A percentile compares a stretch with the other conserved stretches of the same genome.
These are phyloP conservation scores for Amanita exitialis DNA, from an alignment of 768 basidiomycete genomes.

Conservation along the genomic window DNA sequence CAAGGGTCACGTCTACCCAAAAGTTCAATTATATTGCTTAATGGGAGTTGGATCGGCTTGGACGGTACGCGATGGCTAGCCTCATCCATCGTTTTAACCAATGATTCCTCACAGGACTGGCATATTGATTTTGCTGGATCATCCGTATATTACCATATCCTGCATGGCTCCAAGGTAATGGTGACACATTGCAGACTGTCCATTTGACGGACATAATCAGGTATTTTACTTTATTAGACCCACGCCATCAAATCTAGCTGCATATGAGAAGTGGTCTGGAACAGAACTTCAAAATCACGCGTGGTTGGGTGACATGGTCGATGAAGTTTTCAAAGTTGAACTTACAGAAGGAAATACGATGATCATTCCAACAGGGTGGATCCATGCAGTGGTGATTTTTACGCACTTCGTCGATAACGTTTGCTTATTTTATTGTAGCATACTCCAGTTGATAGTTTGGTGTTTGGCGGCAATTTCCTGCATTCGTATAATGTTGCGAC, in stretches of 20 bases:
- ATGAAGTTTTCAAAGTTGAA: conserved; percentile 83
- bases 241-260: conserved; percentile 73
- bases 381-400: conserved; percentile 83
- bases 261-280: conserved; percentile 92
- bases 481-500: conserved; percentile 86
- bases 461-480: conserved; percentile 96
- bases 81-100: neutral
- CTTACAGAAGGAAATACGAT: conserved; percentile 74
- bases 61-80: conserved; percentile 54
- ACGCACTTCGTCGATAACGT: neutral
- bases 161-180: conserved; percentile 72
- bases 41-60: conserved; percentile 93
- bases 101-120: conserved; percentile 66
- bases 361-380: conserved; percentile 96
- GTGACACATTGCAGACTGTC: neutral
- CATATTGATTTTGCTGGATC: conserved; percentile 97
- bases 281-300: conserved; percentile 78
- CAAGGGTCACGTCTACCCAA: conserved; percentile 71
- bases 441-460: conserved; percentile 86
- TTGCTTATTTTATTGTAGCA: conserved; percentile 38
- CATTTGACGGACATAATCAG: conserved; percentile 24
- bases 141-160: conserved; percentile 95
- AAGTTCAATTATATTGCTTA: conserved; percentile 92
- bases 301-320: conserved; percentile 91
- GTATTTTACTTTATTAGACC: conserved; percentile 94